These are phyloP conservation scores for Udeniomyces megalosporus DNA, from an alignment of 768 basidiomycete genomes.

Conservation along the genomic window DNA sequence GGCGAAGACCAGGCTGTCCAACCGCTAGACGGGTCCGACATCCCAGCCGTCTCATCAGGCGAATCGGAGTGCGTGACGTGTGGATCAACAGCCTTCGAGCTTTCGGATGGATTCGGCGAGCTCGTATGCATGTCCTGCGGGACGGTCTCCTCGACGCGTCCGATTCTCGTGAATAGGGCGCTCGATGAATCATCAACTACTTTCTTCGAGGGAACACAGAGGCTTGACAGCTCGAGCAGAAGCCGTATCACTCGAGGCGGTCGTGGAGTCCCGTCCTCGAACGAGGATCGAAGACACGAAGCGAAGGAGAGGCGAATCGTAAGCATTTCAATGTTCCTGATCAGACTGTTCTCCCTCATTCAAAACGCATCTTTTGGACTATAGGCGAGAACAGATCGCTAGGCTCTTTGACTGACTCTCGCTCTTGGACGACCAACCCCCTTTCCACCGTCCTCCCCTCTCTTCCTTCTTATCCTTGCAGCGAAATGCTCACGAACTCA, in stretches of 20 bases:
- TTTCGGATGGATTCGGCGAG: constrained; percentile 9
- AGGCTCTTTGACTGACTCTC: no score
- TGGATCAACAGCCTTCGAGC: not conserved
- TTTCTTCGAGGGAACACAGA: not conserved
- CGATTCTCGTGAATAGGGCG: constrained; percentile 2
- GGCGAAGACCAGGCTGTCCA: no score
- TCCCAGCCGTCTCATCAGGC: no score
- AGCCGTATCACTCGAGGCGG: no score
- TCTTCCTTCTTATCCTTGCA: no score
- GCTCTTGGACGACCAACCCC: no score
- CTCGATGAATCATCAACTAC: not conserved
- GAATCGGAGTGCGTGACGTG: not conserved
- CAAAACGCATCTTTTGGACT: no score
- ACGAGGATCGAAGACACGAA: not conserved
- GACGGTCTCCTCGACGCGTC: not conserved
- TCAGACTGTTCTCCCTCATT: no score
- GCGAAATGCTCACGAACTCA: not conserved
- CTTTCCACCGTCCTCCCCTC: no score
- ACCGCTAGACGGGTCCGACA: no score
- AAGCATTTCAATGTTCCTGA: no score
- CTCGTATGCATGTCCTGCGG: constrained; percentile 11
- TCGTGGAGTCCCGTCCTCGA: not conserved
- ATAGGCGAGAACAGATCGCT: no score
- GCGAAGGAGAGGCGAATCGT: not conserved
- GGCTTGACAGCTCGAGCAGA: not conserved